These are phyloP conservation scores for Vitis rupestris DNA, from an alignment of 164 flowering plant species.

Conservation along the genomic window DNA sequence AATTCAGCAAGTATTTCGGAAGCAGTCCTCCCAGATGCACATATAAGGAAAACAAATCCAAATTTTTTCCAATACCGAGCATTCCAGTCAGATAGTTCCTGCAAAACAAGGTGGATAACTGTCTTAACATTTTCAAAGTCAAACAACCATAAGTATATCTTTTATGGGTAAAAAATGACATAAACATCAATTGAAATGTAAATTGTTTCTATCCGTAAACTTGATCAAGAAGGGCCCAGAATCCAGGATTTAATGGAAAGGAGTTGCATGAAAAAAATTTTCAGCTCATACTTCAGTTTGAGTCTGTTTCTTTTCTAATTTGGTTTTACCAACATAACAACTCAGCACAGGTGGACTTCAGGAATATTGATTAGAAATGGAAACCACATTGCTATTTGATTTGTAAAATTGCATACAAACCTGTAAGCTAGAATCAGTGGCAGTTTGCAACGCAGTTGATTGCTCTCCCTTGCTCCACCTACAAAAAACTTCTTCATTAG, in stretches of 20 bases:
- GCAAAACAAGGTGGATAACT: constrained; percentile 17
- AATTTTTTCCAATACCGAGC: constrained; percentile 65
- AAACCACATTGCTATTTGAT: too few species aligned
- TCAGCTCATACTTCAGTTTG: too few species aligned
- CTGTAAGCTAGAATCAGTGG: constrained; percentile 69
- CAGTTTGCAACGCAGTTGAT: constrained; percentile 80
- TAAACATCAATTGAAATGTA: neutral
- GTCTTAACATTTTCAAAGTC: too few species aligned
- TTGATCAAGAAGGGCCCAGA: too few species aligned
- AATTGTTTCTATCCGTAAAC: too few species aligned
- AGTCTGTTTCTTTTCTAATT: too few species aligned
- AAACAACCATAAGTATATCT: neutral
- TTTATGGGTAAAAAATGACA: neutral
- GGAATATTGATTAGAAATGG: neutral
- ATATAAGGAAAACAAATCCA: constrained; percentile 87
- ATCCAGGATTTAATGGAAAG: too few species aligned
- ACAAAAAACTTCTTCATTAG: constrained; percentile 2
- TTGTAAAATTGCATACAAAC: constrained; percentile 23
- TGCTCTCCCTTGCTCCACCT: constrained; percentile 99
- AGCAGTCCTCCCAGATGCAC: constrained; percentile 86
- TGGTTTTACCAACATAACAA: too few species aligned
- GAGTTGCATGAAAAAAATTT: too few species aligned
- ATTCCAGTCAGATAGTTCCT: constrained; percentile 88
- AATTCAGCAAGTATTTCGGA: constrained; percentile 77
- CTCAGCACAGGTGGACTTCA: neutral